Evolutionary conservation across 2,329 filamentous ascomycete species (phyloP), one percentile per base, ranked within the genome.

Genomic region (Aciculosporium take): DNA sequence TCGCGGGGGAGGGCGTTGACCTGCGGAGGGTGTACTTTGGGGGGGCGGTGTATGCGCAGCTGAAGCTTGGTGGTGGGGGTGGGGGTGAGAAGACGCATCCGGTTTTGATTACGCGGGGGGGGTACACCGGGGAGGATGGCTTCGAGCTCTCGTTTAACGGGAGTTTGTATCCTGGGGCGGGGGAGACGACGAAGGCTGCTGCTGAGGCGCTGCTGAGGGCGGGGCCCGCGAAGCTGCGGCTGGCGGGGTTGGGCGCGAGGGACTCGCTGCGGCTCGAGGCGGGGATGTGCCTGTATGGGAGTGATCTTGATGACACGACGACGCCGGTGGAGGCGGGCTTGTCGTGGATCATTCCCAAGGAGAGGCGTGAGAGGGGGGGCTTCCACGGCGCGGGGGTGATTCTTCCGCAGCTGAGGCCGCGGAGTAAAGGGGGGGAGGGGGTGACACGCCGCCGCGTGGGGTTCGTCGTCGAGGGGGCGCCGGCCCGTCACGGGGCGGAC

Each of bases 261-360:
- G 91, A 98, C 62, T 93, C 83, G 46, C 76, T 98, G 45, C 80
- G 91, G 36, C 77, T 98, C 24, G 91, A 98, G 66, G 91, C 91
- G 0, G 91, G 91, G 46, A 94, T 98, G 89, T 98, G 91, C 62
- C 73, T 98, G n/a, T 98, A 98, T 65, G 91, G 91, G n/a, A 86
- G 96, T 64, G 91, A 98, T 60, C 74, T 98, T 29, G 79, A 93
- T 58, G 89, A 94, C 57, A 60, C 62, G n/a, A 76, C 70, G 15
- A 76, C 73, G 13, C 73, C 73, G 13, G 70, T 72, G 48, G 74
- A 77, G 61, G 74, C 63, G 25, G 67, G 61, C 12, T 67, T 78
- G 25, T 56, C 60, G 49, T 98, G 91, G 89, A 75, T 95, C 55
- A 79, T 98, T 45, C 80, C 83, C 48, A 87, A 86, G 56, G 76